Percentiles rank a stretch among this genome's conserved stretches.
These are phyloP conservation scores for Marasmius sp. DNA, from an alignment of 1,284 basidiomycete genomes.

Conservation along the genomic window DNA sequence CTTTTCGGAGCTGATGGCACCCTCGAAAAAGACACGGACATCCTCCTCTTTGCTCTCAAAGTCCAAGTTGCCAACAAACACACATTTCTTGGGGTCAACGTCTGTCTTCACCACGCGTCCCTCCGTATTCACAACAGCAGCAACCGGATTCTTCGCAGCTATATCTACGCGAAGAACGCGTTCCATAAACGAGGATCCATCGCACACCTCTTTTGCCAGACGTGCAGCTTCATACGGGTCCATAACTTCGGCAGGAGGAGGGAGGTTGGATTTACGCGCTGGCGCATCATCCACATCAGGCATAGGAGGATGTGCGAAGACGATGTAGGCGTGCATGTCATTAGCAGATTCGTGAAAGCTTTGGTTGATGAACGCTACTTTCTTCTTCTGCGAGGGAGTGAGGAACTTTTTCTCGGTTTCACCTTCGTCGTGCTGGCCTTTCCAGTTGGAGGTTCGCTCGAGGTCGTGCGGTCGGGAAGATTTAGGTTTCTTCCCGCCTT, in stretches of 20 bases:
- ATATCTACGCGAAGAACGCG: conserved; percentile 76
- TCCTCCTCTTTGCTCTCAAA: conserved; percentile 93
- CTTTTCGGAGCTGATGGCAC: conserved; percentile 71
- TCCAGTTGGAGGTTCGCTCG: conserved; percentile 72
- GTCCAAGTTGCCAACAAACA: conserved; percentile 94
- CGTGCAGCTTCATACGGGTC: conserved; percentile 76
- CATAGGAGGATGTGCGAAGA: conserved; percentile 74
- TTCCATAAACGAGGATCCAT: conserved; percentile 77
- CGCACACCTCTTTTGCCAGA: conserved; percentile 58
- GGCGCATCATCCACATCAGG: conserved; percentile 32
- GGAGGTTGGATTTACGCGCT: conserved; percentile 41
- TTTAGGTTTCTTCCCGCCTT: conserved; percentile 30
- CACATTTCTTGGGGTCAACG: conserved; percentile 74
- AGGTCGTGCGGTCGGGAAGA: conserved; percentile 48
- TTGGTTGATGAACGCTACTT: conserved; percentile 91
- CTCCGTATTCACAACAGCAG: conserved; percentile 4
- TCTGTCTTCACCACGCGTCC: conserved; percentile 18
- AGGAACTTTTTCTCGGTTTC: conserved; percentile 65
- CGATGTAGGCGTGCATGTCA: conserved; percentile 82
- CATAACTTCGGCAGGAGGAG: conserved; percentile 53
- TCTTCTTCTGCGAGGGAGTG: conserved; percentile 87
- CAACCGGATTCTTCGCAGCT: conserved; percentile 42
- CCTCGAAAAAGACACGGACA: conserved; percentile 85
- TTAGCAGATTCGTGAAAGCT: conserved; percentile 77
- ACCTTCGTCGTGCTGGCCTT: conserved; percentile 41